Evolutionary conservation across 805 yeast genomes (phyloP).

Genomic region (Metschnikowia lunata): DNA sequence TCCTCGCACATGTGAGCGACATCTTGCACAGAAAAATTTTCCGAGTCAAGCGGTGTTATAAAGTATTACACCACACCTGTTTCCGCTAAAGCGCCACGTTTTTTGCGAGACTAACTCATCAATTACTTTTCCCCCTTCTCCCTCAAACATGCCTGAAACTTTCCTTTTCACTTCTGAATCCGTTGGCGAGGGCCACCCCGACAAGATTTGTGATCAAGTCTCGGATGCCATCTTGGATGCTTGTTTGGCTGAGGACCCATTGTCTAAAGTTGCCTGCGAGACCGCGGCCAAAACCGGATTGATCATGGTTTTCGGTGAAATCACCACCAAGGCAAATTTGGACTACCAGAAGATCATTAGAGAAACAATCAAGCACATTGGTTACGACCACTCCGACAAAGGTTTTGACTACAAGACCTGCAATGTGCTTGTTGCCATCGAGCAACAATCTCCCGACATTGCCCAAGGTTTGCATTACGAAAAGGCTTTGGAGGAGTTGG

Average conservation of each 20-base stretch:
- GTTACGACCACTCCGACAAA: constrained; percentile 92
- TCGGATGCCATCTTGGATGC: constrained; percentile 98
- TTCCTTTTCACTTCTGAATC: constrained; percentile 80
- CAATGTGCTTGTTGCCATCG: constrained; percentile 97
- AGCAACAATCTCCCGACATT: constrained; percentile 98
- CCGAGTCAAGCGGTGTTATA: constrained; percentile 3
- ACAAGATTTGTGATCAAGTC: constrained; percentile 97
- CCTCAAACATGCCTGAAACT: constrained; percentile 25
- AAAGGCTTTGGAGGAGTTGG: constrained; percentile 90
- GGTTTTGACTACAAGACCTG: constrained; percentile 99
- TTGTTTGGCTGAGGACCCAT: constrained; percentile 90
- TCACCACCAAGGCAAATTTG: constrained; percentile 91
- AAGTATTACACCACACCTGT: constrained; percentile 2
- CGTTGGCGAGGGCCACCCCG: constrained; percentile 94
- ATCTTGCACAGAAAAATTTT: constrained; percentile 8
- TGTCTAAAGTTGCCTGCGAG: constrained; percentile 98
- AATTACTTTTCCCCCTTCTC: not conserved
- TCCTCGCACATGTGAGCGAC: constrained; percentile 5
- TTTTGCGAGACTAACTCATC: not conserved
- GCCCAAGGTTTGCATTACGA: constrained; percentile 99
- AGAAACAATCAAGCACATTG: constrained; percentile 97
- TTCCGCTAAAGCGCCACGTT: not conserved
- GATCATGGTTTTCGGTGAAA: constrained; percentile 99
- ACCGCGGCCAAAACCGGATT: constrained; percentile 99
- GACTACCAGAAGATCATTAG: constrained; percentile 97